phyloP scores from a whole-genome alignment of 305 asterid genomes.

The Rubia balearica region DNA sequence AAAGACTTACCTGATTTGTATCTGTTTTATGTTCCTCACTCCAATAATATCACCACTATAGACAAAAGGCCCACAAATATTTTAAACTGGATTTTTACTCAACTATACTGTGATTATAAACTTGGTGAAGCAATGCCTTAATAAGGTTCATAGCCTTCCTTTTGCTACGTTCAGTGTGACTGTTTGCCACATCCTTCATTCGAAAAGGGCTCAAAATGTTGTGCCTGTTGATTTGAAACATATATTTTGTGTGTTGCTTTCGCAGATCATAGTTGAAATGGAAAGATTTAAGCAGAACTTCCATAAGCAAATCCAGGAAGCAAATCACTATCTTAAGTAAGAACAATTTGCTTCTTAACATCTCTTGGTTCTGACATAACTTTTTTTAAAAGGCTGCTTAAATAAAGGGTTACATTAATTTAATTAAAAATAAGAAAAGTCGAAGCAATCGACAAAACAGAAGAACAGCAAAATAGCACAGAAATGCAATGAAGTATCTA shows the following conservation, averaged over 20 bases:
- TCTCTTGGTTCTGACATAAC: conserved; percentile 1
- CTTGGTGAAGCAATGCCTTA: background rate
- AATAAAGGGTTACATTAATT: background rate
- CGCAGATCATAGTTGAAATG: conserved; percentile 95
- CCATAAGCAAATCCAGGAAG: conserved; percentile 50
- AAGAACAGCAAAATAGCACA: too few species aligned
- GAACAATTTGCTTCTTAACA: conserved; percentile 22
- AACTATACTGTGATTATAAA: background rate
- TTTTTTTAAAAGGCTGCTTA: too few species aligned
- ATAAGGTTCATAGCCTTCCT: background rate
- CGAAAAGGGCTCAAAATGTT: background rate
- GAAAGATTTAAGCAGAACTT: conserved; percentile 86
- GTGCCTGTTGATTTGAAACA: background rate
- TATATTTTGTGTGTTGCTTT: background rate
- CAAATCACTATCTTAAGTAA: conserved; percentile 67
- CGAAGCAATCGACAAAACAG: too few species aligned
- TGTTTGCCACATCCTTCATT: background rate
- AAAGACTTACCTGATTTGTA: background rate
- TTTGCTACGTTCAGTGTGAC: background rate
- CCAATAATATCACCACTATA: background rate
- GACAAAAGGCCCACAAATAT: background rate
- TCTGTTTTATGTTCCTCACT: background rate
- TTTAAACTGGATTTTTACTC: background rate
- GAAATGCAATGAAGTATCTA: too few species aligned
- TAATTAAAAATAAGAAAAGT: too few species aligned